Base-by-base conservation (phyloP, 768 basidiomycete genomes). In the Leccinellum luteum region DNA sequence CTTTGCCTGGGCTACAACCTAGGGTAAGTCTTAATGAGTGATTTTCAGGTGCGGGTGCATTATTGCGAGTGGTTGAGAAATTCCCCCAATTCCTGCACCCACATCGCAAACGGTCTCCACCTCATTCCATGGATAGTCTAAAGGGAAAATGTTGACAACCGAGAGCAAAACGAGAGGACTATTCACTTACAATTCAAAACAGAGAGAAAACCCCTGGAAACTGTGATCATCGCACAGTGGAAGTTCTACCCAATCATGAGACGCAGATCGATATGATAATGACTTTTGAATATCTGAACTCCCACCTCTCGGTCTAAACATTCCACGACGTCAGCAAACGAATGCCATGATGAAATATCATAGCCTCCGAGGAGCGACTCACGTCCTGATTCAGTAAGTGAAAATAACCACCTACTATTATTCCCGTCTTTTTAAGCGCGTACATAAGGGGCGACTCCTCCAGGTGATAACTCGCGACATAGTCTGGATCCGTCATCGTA, bases 401-500 rank as follows among this genome's bases (percentile, higher is more conserved):
- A 52, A 67, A 70, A 49, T 54, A 66, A 23, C 23, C 54, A 0
- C 61, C 66, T n/a, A 59, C n/a, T 10, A 60, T 48, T 10, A 60
- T 48, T 3, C 63, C 64, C 15, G 48, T 59, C 48, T 60, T 56
- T 30, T 48, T 59, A 23, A 63, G 48, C 8, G 68, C 63, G 38
- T 69, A 62, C 13, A 63, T 53, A 19, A 71, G 31, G 1, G 62
- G 68, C 7, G 66, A 62, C 54, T 62, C 61, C 0, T 65, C 60
- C 8, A 67, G 57, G 45, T 64, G 58, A 35, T 60, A 62, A 19
- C 60, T 70, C 23, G 52, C 52, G 23, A 63, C 69, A 55, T 66
- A 67, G 15, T 64, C 65, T 10, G 58, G 63, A 8, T 71, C 65
- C 5, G 60, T 64, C 62, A 72, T 59, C 6, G 64, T 51, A 35